Conservation (phyloP, 768 basidiomycete species). For the Leccinum arenicola region DNA sequence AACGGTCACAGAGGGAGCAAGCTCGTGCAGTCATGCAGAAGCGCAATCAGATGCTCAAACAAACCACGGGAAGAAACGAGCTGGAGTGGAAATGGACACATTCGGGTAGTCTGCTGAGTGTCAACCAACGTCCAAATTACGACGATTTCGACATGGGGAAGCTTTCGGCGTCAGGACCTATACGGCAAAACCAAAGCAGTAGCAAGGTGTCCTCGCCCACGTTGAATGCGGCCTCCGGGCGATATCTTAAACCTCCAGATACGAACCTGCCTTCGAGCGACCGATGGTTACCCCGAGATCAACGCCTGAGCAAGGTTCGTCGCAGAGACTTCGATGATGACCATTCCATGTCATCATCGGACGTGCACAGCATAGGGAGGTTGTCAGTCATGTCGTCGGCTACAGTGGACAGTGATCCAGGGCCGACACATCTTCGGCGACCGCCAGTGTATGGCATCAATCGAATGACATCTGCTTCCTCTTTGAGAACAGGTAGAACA, state of each 20-base stretch:
- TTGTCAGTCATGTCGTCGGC: conserved; percentile 80
- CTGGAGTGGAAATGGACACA: conserved; percentile 58
- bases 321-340: conserved; percentile 86
- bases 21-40: conserved; percentile 92
- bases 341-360: conserved; percentile 88
- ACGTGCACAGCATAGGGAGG: conserved; percentile 70
- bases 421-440: conserved; percentile 64
- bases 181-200: conserved; percentile 53
- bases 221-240: conserved; percentile 60
- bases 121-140: conserved; percentile 34
- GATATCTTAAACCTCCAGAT: conserved; percentile 43
- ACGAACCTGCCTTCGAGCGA: conserved; percentile 36
- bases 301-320: conserved; percentile 72
- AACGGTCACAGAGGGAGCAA: conserved; percentile 78
- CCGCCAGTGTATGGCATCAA: conserved; percentile 64
- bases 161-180: conserved; percentile 57
- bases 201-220: conserved; percentile 45
- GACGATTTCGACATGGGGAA: conserved; percentile 43
- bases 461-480: conserved; percentile 75
- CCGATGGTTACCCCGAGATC: conserved; percentile 50
- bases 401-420: conserved; percentile 85
- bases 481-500: conserved; percentile 53
- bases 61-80: conserved; percentile 47
- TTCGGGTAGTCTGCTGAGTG: conserved; percentile 41
- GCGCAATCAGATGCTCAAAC: conserved; percentile 71